Evolutionary conservation across 208 protist genomes (phyloP).

Genomic region (Trypanosomatidae sp.): DNA sequence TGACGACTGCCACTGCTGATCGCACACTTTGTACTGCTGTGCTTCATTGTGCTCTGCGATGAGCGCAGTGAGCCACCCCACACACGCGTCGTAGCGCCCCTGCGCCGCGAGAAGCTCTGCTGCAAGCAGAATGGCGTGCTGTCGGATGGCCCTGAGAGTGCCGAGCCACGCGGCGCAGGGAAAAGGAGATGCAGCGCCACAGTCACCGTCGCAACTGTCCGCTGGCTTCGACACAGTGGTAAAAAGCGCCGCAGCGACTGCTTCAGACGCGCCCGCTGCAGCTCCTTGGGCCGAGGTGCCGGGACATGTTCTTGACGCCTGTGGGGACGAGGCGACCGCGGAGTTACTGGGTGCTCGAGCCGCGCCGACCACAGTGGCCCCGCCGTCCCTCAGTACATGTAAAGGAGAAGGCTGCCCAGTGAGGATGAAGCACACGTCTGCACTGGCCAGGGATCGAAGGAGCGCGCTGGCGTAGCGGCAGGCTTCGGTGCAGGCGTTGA

Average conservation of each 20-base stretch:
- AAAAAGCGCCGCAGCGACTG: background rate
- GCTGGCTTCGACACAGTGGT: background rate
- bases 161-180: slow-evolving; percentile 5
- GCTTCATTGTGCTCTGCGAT: slow-evolving; percentile 22
- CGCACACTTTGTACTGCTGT: background rate
- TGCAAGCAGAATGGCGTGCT: slow-evolving; percentile 16
- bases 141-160: slow-evolving; percentile 19
- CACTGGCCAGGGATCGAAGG: slow-evolving; percentile 36
- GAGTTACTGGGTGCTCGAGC: background rate
- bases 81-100: slow-evolving; percentile 23
- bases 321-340: background rate
- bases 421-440: slow-evolving; percentile 19
- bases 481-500: slow-evolving; percentile 63
- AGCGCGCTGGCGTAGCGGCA: slow-evolving; percentile 47
- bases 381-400: background rate
- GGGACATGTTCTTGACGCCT: background rate
- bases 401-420: slow-evolving; percentile 5
- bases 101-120: slow-evolving; percentile 23
- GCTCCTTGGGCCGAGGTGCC: background rate
- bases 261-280: background rate
- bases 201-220: background rate
- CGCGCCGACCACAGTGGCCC: background rate
- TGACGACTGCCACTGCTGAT: background rate
- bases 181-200: background rate
- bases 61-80: slow-evolving; percentile 9